phyloP scores from a whole-genome alignment of 75 land plant species.

The Pinus taeda region DNA sequence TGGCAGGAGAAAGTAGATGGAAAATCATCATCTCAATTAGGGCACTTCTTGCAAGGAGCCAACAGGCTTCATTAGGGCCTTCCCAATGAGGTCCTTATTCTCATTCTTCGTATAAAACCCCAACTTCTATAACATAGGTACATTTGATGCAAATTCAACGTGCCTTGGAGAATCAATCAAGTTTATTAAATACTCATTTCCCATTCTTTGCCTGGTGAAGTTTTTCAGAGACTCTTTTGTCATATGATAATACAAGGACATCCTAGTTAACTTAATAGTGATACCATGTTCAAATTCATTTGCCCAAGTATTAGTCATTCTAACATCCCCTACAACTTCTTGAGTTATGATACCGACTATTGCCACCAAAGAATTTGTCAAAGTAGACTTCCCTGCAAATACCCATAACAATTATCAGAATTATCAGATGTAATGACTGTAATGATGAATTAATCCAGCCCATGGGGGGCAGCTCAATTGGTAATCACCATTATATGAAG shows the following conservation, averaged over 20 bases:
- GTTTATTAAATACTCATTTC: slow-evolving; percentile 62
- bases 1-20: slow-evolving; percentile 66
- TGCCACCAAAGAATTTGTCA: slow-evolving; percentile 65
- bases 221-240: slow-evolving; percentile 40
- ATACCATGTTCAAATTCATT: slow-evolving; percentile 77
- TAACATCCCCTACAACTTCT: slow-evolving; percentile 56
- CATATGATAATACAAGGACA: slow-evolving; percentile 63
- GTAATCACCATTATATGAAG: too few species aligned
- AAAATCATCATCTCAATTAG: slow-evolving; percentile 31
- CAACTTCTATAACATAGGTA: slow-evolving; percentile 81
- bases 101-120: slow-evolving; percentile 59
- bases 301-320: slow-evolving; percentile 47
- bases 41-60: slow-evolving; percentile 77
- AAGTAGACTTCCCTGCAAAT: slow-evolving; percentile 47
- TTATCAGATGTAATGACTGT: too few species aligned
- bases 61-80: slow-evolving; percentile 82
- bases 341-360: slow-evolving; percentile 74
- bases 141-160: slow-evolving; percentile 82
- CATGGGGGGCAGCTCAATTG: too few species aligned
- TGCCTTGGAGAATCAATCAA: slow-evolving; percentile 73
- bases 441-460: too few species aligned
- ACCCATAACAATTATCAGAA: too few species aligned
- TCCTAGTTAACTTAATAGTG: slow-evolving; percentile 73
- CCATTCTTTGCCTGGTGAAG: slow-evolving; percentile 41
- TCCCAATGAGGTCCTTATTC: slow-evolving; percentile 72